Percentiles rank a stretch among this genome's conserved stretches.
Evolutionary conservation across 108 stramenopile genomes (phyloP).

Genomic region (Cyclostephanos tholiformis): DNA sequence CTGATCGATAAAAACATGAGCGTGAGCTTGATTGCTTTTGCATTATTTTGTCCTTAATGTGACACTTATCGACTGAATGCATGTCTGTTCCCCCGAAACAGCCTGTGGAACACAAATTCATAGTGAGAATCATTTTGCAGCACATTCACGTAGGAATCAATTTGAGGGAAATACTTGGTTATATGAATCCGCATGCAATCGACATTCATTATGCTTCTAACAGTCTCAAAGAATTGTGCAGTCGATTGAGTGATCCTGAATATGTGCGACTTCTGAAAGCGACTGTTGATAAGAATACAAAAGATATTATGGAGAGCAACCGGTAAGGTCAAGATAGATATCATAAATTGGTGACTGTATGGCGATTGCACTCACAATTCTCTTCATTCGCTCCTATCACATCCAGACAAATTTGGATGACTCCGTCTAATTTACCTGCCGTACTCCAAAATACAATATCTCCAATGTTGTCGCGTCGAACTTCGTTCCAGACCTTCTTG

Average conservation of each 20-base stretch:
- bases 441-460: conserved; percentile 64
- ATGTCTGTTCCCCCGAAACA: conserved; percentile 8
- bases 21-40: conserved; percentile 15
- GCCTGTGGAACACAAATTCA: conserved; percentile 87
- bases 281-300: conserved; percentile 38
- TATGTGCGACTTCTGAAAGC: conserved; percentile 37
- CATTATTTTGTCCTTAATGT: background rate
- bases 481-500: conserved; percentile 61
- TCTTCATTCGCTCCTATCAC: background rate
- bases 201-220: conserved; percentile 49
- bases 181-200: conserved; percentile 53
- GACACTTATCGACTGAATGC: background rate
- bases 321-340: conserved; percentile 11
- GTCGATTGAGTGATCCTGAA: conserved; percentile 42
- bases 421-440: conserved; percentile 37
- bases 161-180: conserved; percentile 50
- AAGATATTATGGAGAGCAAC: conserved; percentile 41
- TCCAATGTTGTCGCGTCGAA: conserved; percentile 75
- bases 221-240: conserved; percentile 44
- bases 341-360: background rate
- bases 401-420: conserved; percentile 35
- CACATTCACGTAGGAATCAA: conserved; percentile 64
- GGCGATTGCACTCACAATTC: background rate
- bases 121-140: conserved; percentile 72
- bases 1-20: conserved; percentile 45